Conservation (phyloP, 2,329 filamentous ascomycete genomes). For the Paecilomyces dactylethromorphus region DNA sequence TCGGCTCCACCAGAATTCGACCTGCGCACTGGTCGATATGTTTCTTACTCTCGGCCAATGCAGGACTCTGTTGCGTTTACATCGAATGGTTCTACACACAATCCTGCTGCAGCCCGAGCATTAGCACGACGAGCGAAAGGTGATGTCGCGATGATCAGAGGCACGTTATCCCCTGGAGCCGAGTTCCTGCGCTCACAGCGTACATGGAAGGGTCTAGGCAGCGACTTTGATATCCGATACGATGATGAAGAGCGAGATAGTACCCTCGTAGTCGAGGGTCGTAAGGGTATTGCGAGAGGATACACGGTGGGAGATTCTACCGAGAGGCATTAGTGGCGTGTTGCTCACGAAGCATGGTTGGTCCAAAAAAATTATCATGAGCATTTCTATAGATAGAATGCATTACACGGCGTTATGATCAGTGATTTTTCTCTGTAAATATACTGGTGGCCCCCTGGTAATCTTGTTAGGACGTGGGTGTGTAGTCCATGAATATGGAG, state of each 20-base stretch:
- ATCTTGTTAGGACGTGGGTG: too few species aligned
- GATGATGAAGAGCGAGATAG: conserved; percentile 49
- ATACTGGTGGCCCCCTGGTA: too few species aligned
- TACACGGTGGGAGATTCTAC: conserved; percentile 66
- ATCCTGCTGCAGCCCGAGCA: conserved; percentile 32
- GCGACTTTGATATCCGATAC: conserved; percentile 63
- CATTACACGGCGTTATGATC: background rate
- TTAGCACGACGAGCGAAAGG: conserved; percentile 61
- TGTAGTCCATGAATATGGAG: too few species aligned
- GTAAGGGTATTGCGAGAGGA: conserved; percentile 79
- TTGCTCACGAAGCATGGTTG: background rate
- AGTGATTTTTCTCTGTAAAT: background rate
- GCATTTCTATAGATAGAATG: background rate
- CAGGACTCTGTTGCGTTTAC: conserved; percentile 28
- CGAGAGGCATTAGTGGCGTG: conserved; percentile 21
- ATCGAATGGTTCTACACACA: conserved; percentile 15
- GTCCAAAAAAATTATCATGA: background rate
- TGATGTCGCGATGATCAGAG: conserved; percentile 74
- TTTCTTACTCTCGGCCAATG: conserved; percentile 59
- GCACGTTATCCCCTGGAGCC: conserved; percentile 82
- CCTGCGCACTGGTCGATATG: conserved; percentile 76
- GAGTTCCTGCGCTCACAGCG: conserved; percentile 75
- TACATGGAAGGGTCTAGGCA: conserved; percentile 88
- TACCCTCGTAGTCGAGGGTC: conserved; percentile 73
- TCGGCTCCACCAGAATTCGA: conserved; percentile 81